Conservation (phyloP, 2,329 filamentous ascomycete genomes). For the Diaporthe australafricana region DNA sequence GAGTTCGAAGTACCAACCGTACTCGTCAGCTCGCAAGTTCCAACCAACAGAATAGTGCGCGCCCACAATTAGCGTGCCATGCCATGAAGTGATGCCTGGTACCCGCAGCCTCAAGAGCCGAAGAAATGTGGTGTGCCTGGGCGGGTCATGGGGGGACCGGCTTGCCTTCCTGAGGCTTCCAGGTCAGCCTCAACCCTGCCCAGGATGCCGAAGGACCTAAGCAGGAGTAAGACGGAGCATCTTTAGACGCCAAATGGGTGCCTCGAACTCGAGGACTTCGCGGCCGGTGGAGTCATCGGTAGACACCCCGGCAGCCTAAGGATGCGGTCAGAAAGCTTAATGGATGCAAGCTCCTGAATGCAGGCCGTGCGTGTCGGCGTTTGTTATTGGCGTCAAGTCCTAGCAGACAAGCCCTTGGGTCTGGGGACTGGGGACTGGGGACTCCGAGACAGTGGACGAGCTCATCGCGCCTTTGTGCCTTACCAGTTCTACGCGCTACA, state of each 20-base stretch:
- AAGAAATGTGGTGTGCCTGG: constrained; percentile 7
- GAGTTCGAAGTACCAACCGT: constrained; percentile 23
- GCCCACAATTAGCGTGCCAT: neutral
- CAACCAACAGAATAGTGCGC: neutral
- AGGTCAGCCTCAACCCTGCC: constrained; percentile 8
- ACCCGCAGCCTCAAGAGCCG: neutral
- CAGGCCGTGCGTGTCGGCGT: neutral
- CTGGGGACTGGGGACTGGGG: no score
- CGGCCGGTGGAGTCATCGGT: constrained; percentile 13
- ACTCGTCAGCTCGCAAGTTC: constrained; percentile 17
- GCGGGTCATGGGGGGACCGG: neutral
- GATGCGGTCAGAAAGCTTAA: constrained; percentile 25
- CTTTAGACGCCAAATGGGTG: neutral
- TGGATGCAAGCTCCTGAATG: neutral
- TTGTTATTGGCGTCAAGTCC: neutral
- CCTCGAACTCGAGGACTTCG: constrained; percentile 1
- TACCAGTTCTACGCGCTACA: neutral
- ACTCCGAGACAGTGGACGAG: neutral
- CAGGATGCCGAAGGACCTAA: neutral
- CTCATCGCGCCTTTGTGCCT: neutral
- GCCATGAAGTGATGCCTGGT: constrained; percentile 11
- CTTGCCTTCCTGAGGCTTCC: neutral
- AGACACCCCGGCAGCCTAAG: neutral
- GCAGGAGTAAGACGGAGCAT: constrained; percentile 33
- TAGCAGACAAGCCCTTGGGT: neutral